These are phyloP conservation scores for Coemansia sp. DNA, from an alignment of 192 early-diverging fungal species.

Conservation along the genomic window DNA sequence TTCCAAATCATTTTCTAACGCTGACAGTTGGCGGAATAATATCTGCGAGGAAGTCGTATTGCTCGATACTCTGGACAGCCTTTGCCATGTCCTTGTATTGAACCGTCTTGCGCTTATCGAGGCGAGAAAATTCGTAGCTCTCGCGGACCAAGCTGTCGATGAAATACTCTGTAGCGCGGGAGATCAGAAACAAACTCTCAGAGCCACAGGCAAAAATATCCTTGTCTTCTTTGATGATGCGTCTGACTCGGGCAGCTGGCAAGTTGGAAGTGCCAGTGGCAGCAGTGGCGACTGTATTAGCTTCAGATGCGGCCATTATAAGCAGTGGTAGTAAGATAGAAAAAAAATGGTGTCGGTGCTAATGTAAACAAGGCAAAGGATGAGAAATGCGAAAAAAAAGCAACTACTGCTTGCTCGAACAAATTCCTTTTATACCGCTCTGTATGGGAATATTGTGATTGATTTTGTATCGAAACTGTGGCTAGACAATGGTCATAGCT, in stretches of 20 bases:
- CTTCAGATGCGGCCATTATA: conserved; percentile 30
- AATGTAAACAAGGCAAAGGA: neutral
- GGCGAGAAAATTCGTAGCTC: conserved; percentile 62
- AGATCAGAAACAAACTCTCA: conserved; percentile 69
- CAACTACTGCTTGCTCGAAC: neutral
- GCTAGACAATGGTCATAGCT: neutral
- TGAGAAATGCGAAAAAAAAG: neutral
- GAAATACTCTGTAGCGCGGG: conserved; percentile 72
- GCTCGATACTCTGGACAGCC: conserved; percentile 56
- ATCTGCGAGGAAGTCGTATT: conserved; percentile 53
- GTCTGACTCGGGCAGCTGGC: conserved; percentile 68
- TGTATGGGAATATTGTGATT: neutral
- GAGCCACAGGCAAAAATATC: conserved; percentile 69
- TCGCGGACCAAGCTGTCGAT: conserved; percentile 68
- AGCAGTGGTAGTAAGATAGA: neutral
- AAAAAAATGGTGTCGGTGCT: neutral
- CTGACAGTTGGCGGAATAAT: conserved; percentile 44
- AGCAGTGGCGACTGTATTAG: neutral
- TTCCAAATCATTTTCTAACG: conserved; percentile 1
- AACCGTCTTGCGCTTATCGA: conserved; percentile 73
- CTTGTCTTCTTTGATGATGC: conserved; percentile 78
- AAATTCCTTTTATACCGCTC: neutral
- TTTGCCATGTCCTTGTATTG: conserved; percentile 75
- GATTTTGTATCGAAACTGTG: neutral
- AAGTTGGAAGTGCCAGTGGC: conserved; percentile 60